A percentile compares a stretch with the other conserved stretches of the same genome.
phyloP scores from a whole-genome alignment of 106 monocot genomes.

The Phalaenopsis aphrodite region DNA sequence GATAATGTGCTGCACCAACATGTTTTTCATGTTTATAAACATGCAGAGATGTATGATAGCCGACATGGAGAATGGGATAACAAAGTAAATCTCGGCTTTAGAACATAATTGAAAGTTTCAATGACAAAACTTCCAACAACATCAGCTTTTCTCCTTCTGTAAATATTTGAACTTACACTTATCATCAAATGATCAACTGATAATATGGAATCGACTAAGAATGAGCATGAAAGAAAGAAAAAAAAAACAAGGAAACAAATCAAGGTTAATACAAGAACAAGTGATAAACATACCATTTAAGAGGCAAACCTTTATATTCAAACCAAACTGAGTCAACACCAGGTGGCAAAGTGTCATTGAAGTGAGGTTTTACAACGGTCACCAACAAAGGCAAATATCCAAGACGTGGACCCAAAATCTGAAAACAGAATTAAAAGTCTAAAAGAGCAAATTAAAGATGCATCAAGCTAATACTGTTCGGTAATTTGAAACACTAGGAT shows the following conservation, averaged over 20 bases:
- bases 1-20: neutral
- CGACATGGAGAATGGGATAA: neutral
- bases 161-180: neutral
- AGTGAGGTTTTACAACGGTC: conserved; percentile 75
- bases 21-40: neutral
- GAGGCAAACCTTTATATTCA: conserved; percentile 87
- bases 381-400: conserved; percentile 80
- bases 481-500: neutral
- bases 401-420: conserved; percentile 71
- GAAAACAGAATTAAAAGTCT: conserved; percentile 6
- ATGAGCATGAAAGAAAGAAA: neutral
- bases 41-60: neutral
- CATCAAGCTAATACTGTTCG: neutral
- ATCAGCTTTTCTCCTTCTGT: neutral
- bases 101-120: neutral
- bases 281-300: conserved; percentile 59
- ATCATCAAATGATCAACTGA: neutral
- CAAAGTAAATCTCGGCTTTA: neutral
- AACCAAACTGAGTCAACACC: conserved; percentile 88
- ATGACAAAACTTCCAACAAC: neutral
- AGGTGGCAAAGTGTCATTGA: conserved; percentile 71
- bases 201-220: neutral
- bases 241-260: neutral
- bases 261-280: neutral
- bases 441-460: neutral